A percentile compares a stretch with the other conserved stretches of the same genome.
Evolutionary conservation across 495 filamentous ascomycete species (phyloP).

Genomic region (Aeminium ludgeri): DNA sequence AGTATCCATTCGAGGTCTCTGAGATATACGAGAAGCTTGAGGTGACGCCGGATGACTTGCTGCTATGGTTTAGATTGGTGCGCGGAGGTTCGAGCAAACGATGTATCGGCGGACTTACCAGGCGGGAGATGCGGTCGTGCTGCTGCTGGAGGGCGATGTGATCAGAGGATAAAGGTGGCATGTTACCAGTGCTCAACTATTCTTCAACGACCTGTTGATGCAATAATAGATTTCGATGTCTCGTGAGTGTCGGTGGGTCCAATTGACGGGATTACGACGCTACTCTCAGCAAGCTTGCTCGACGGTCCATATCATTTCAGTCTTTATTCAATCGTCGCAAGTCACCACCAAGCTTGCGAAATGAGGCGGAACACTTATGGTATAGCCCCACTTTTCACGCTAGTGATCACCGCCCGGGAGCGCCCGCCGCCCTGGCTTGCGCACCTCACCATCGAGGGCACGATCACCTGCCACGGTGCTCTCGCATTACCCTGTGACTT

Average conservation of each 20-base stretch:
- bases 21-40: conserved; percentile 38
- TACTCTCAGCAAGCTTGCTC: background rate
- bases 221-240: too few species aligned
- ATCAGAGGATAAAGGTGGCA: conserved; percentile 35
- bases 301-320: background rate
- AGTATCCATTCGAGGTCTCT: conserved; percentile 46
- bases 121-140: conserved; percentile 47
- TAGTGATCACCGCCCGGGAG: too few species aligned
- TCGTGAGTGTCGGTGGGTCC: too few species aligned
- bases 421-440: too few species aligned
- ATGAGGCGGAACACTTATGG: background rate
- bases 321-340: conserved; percentile 1
- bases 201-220: too few species aligned
- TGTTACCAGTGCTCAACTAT: conserved; percentile 73
- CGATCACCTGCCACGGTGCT: too few species aligned
- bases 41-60: conserved; percentile 44
- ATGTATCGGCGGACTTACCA: conserved; percentile 42
- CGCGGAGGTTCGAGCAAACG: conserved; percentile 42
- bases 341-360: too few species aligned
- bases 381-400: background rate
- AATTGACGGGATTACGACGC: conserved; percentile 25
- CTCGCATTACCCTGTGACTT: too few species aligned
- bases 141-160: conserved; percentile 42
- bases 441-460: too few species aligned
- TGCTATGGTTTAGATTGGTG: conserved; percentile 50